Evolutionary conservation across 257 asterid genomes (phyloP).

Genomic region (Primulina eburnea): DNA sequence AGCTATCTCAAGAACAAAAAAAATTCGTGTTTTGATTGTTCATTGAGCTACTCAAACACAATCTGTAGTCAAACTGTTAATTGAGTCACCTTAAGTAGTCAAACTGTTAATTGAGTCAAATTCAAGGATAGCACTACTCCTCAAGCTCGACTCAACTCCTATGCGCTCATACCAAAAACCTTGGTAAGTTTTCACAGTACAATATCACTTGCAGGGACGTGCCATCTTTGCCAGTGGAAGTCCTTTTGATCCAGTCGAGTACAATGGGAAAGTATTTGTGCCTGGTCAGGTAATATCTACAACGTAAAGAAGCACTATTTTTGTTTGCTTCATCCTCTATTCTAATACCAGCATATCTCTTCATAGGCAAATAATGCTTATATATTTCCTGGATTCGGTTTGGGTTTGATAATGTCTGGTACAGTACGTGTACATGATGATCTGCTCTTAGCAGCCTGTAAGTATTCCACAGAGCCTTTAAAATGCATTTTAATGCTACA

Average conservation of each 20-base stretch:
- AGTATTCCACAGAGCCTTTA: constrained; percentile 28
- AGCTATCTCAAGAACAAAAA: not conserved
- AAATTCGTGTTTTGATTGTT: not conserved
- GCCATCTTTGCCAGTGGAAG: constrained; percentile 92
- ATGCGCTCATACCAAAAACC: not conserved
- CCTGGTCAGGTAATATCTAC: constrained; percentile 73
- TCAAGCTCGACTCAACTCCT: not conserved
- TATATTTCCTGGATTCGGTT: constrained; percentile 90
- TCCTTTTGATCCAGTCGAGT: constrained; percentile 81
- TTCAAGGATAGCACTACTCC: not conserved
- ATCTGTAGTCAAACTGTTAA: not conserved
- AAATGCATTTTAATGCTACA: not conserved
- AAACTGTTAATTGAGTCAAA: no score
- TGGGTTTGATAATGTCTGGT: constrained; percentile 91
- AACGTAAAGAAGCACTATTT: constrained; percentile 5
- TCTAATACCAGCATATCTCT: constrained; percentile 1
- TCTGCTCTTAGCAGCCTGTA: constrained; percentile 82
- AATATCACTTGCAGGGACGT: constrained; percentile 51
- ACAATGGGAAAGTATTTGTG: constrained; percentile 50
- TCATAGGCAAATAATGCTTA: constrained; percentile 93
- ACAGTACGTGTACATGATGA: constrained; percentile 91
- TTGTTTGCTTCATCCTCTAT: not conserved
- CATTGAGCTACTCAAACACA: not conserved
- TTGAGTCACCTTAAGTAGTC: no score
- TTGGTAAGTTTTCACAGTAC: not conserved